Conservation (phyloP, 768 basidiomycete species). For the Russula griseocarnosa region DNA sequence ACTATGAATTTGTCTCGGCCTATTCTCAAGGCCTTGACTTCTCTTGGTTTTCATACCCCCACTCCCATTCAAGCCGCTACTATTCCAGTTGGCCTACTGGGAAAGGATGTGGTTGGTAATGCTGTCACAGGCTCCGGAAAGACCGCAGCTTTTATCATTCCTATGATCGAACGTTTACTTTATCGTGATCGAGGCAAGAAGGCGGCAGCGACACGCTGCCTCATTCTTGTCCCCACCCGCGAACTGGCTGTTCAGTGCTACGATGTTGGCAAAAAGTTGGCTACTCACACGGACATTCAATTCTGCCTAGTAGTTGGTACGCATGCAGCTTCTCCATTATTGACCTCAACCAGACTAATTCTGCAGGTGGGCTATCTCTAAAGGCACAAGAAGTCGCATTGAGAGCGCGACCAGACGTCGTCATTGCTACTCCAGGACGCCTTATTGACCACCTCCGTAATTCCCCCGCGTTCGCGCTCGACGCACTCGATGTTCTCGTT, state of each 20-base stretch:
- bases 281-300: constrained; percentile 81
- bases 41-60: constrained; percentile 74
- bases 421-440: constrained; percentile 90
- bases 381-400: constrained; percentile 87
- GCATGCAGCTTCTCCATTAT: constrained; percentile 19
- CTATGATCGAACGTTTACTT: constrained; percentile 86
- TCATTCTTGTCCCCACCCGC: constrained; percentile 90
- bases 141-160: constrained; percentile 95
- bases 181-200: constrained; percentile 89
- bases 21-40: constrained; percentile 83
- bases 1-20: constrained; percentile 96
- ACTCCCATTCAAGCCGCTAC: constrained; percentile 96
- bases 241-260: constrained; percentile 96
- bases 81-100: constrained; percentile 88
- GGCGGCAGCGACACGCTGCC: constrained; percentile 81
- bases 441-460: constrained; percentile 97
- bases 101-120: constrained; percentile 93
- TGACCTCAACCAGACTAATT: constrained; percentile 21
- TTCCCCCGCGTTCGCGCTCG: constrained; percentile 87
- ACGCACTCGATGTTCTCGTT: constrained; percentile 88
- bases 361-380: constrained; percentile 81
- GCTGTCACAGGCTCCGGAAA: constrained; percentile 98
- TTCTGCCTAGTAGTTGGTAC: constrained; percentile 90
- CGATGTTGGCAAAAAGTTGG: constrained; percentile 83
- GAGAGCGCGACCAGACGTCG: constrained; percentile 83